Conservation (phyloP, 345 rosid species). For the Melaleuca alternifolia region DNA sequence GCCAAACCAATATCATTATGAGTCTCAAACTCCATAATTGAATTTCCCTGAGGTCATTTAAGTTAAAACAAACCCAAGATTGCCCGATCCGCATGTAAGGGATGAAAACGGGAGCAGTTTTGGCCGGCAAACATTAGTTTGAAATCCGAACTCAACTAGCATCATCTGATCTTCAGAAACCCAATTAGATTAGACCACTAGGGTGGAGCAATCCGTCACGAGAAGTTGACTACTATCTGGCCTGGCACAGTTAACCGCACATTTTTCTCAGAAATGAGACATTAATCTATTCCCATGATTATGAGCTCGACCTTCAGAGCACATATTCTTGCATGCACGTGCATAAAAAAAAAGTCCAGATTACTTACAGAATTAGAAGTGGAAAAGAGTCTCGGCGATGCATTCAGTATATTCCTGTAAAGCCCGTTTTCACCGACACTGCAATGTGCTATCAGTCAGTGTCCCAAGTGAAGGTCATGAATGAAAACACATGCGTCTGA, state of each 20-base stretch:
- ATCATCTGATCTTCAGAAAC: background rate
- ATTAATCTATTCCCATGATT: background rate
- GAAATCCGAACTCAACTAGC: background rate
- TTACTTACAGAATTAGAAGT: constrained; percentile 34
- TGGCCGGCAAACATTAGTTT: background rate
- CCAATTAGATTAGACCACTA: background rate
- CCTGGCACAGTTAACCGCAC: background rate
- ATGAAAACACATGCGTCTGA: background rate
- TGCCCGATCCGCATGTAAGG: background rate
- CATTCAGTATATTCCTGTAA: constrained; percentile 4
- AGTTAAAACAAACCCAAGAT: background rate
- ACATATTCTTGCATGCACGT: background rate
- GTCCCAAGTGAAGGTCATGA: background rate
- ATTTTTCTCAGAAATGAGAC: background rate
- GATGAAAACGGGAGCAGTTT: background rate
- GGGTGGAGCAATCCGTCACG: background rate
- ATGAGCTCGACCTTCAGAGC: background rate
- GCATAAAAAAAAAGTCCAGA: background rate
- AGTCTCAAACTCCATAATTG: background rate
- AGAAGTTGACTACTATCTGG: background rate
- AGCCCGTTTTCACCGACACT: constrained; percentile 26
- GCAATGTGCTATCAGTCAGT: background rate
- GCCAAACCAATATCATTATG: background rate
- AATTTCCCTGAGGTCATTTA: background rate
- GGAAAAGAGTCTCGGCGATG: constrained; percentile 33